A percentile compares a stretch with the other conserved stretches of the same genome.
Evolutionary conservation across 2,329 filamentous ascomycete species (phyloP).

Genomic region (Neurospora crassa): DNA sequence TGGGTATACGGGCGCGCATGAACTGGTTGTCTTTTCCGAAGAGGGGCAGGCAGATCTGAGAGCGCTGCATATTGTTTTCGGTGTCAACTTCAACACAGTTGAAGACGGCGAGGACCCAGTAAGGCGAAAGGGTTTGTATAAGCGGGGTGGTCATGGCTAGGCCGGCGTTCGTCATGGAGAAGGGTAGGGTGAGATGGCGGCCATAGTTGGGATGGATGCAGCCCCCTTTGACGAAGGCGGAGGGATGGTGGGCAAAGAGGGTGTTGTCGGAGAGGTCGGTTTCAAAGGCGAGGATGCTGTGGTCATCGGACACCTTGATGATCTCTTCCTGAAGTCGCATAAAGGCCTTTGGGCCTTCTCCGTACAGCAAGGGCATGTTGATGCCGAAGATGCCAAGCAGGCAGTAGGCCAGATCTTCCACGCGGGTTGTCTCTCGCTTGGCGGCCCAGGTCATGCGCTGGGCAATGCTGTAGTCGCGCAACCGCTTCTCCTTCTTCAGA

Average conservation of each 20-base stretch:
- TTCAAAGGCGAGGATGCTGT: constrained; percentile 9
- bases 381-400: constrained; percentile 32
- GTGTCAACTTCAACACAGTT: constrained; percentile 33
- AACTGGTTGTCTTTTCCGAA: constrained; percentile 13
- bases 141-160: constrained; percentile 14
- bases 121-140: constrained; percentile 14
- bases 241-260: constrained; percentile 15
- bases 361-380: constrained; percentile 33
- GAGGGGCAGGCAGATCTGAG: constrained; percentile 37
- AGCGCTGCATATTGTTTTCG: constrained; percentile 35
- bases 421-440: constrained; percentile 20
- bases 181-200: constrained; percentile 9
- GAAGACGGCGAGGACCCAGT: constrained; percentile 36
- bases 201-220: constrained; percentile 7
- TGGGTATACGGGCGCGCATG: constrained; percentile 12
- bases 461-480: constrained; percentile 16
- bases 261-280: constrained; percentile 9
- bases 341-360: constrained; percentile 23
- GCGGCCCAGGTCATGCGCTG: constrained; percentile 30
- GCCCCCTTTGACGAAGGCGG: constrained; percentile 6
- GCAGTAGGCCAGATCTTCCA: constrained; percentile 32
- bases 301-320: constrained; percentile 12
- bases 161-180: constrained; percentile 16
- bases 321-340: constrained; percentile 23
- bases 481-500: constrained; percentile 8